Base-by-base conservation (phyloP, 75 land plant genomes). In the Pinus tabuliformis region DNA sequence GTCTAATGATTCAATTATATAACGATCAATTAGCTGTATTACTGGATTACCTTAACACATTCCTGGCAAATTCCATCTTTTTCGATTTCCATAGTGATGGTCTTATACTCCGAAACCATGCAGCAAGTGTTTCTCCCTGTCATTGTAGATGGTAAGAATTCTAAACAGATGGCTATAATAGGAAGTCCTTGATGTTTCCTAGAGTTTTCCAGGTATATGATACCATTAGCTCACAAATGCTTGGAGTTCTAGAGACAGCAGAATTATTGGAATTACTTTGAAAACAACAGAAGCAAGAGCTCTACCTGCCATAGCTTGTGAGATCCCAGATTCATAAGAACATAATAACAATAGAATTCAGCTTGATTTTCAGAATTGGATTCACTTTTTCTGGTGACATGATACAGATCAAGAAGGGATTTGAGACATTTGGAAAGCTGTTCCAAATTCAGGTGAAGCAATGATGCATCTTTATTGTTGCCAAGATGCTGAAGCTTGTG, bases 341-440 rank as follows among this genome's bases (percentile, higher is more conserved):
- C 89, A 82, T 96, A 90, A 76, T 88, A 88, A 18, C 91, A 87
- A 76, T 76, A 77, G 77, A 90, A 96, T 73, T 93, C 97, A n/a
- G 91, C 90, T 87, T 96, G 90, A 77, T 90, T 86, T 49, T 79
- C 78, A 57, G 36, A 64, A 57, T 52, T 56, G 39, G 76, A 75
- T 56, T 75, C 68, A 49, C 73, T 33, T 1, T 71, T 75, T 60
- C 68, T 74, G 71, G 85, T 89, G 18, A 65, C 77, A 21, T 72
- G 70, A 79, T 96, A 96, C 57, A 96, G 75, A 81, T 83, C 83
- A 70, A 79, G 83, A 18, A 96, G 89, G 68, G 91, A 78, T 37
- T 80, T 72, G 17, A 96, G 85, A 45, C 92, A 75, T 70, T 96
- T 96, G 1, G 79, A 83, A n/a, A 96, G 93, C 87, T 96, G 99